Percentiles rank a stretch among this genome's conserved stretches.
Evolutionary conservation across 306 rosid genomes (phyloP).

Genomic region (Mucuna pruriens): DNA sequence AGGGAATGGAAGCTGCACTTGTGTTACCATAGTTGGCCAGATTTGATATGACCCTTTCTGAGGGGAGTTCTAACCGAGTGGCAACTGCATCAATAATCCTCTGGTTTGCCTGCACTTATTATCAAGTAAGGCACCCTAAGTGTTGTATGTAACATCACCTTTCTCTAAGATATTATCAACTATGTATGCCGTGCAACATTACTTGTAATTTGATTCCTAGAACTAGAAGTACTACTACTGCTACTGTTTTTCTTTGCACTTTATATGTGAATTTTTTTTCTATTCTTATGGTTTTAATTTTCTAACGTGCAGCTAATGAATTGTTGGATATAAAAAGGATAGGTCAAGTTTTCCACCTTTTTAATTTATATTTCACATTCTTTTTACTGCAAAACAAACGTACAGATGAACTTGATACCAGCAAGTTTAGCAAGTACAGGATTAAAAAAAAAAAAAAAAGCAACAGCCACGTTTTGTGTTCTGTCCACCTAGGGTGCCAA

Average conservation of each 20-base stretch:
- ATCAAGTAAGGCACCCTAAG: slow-evolving; percentile 5
- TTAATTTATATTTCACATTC: slow-evolving; percentile 21
- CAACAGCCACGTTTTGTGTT: slow-evolving; percentile 1
- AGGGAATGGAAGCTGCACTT: slow-evolving; percentile 92
- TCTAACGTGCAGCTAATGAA: slow-evolving; percentile 12
- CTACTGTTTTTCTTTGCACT: too few relatives aligned
- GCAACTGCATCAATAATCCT: slow-evolving; percentile 92
- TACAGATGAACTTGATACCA: background rate
- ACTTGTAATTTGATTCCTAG: too few relatives aligned
- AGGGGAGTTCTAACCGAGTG: slow-evolving; percentile 72
- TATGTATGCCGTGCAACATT: background rate
- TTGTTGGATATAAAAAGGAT: background rate
- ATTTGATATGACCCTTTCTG: slow-evolving; percentile 87
- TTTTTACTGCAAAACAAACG: background rate
- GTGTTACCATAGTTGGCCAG: slow-evolving; percentile 92
- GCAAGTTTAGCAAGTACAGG: background rate
- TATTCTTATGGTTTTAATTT: too few relatives aligned
- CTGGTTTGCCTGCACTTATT: slow-evolving; percentile 83
- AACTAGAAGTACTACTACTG: too few relatives aligned
- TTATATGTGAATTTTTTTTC: too few relatives aligned
- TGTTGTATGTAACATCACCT: background rate
- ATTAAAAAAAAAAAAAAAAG: background rate
- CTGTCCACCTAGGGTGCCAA: background rate
- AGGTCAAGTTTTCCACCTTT: background rate
- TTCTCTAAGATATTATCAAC: background rate